Conservation (phyloP, 176 grass and related monocot genomes). For the Elymus sibiricus region DNA sequence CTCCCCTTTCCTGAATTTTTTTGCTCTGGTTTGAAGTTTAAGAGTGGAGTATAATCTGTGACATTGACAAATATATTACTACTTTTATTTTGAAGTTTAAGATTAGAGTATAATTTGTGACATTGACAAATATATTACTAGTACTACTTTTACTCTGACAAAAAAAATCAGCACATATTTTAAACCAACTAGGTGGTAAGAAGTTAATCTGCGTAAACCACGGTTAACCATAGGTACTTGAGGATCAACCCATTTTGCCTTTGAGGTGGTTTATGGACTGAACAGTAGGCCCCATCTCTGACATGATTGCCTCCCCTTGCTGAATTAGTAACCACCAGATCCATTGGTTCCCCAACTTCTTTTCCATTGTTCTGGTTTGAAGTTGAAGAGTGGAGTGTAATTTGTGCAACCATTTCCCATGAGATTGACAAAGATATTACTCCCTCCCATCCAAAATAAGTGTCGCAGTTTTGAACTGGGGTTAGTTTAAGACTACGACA, state of each 20-base stretch:
- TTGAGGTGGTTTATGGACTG: neutral
- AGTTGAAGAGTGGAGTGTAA: neutral
- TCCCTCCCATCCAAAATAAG: too few relatives aligned
- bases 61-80: neutral
- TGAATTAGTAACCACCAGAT: conserved; percentile 20
- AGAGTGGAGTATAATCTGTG: neutral
- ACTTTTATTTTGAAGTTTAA: neutral
- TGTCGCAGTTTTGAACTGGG: too few relatives aligned
- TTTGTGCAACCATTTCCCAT: neutral
- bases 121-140: neutral
- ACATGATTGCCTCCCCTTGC: conserved; percentile 14
- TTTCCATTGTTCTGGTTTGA: neutral
- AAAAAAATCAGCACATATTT: neutral
- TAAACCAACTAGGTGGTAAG: neutral
- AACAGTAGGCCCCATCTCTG: conserved; percentile 3
- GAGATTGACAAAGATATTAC: too few relatives aligned
- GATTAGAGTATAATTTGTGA: neutral
- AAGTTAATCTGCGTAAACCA: neutral
- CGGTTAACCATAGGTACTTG: neutral
- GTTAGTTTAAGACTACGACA: too few relatives aligned
- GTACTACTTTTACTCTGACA: neutral
- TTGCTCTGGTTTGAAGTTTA: conserved; percentile 10
- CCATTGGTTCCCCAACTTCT: too few relatives aligned
- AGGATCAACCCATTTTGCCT: neutral
- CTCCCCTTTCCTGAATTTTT: neutral